Evolutionary conservation across 2,329 filamentous ascomycete species (phyloP).

Genomic region (Nothophaeocryptopus gaeumannii): DNA sequence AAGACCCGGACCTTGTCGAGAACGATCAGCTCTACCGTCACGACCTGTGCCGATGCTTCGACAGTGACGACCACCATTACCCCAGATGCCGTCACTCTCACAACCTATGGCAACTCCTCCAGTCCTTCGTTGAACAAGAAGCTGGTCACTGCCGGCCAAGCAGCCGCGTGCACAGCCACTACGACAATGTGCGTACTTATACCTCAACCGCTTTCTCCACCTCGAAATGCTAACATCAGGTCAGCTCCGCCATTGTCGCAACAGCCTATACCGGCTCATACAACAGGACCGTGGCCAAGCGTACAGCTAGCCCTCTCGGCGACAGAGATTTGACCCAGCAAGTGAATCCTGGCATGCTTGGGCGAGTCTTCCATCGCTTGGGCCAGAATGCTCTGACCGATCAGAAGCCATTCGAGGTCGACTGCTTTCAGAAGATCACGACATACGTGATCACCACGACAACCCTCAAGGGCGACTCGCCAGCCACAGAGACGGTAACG

Average conservation of each 20-base stretch:
- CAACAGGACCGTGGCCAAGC: conserved; percentile 22
- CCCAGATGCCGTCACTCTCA: conserved; percentile 18
- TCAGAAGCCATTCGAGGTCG: conserved; percentile 23
- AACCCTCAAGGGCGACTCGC: conserved; percentile 15
- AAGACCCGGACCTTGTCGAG: conserved; percentile 16
- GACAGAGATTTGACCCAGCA: conserved; percentile 1
- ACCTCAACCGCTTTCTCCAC: background rate
- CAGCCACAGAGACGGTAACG: conserved; percentile 24
- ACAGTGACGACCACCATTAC: conserved; percentile 22
- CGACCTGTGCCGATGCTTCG: conserved; percentile 15
- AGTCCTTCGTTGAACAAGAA: background rate
- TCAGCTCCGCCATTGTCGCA: conserved; percentile 17
- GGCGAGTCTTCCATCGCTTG: conserved; percentile 17
- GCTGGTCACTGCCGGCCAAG: background rate
- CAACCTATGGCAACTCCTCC: conserved; percentile 8
- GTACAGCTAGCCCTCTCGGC: conserved; percentile 21
- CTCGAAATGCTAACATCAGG: background rate
- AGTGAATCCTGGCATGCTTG: conserved; percentile 7
- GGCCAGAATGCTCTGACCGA: conserved; percentile 18
- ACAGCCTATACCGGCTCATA: conserved; percentile 28
- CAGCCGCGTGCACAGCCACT: conserved; percentile 19
- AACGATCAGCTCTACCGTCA: conserved; percentile 22
- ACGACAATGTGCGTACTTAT: conserved; percentile 19
- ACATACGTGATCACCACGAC: conserved; percentile 23
- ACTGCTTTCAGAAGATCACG: conserved; percentile 26